These are phyloP conservation scores for Globisporangium paroecandrum DNA, from an alignment of 352 stramenopile species.

Conservation along the genomic window DNA sequence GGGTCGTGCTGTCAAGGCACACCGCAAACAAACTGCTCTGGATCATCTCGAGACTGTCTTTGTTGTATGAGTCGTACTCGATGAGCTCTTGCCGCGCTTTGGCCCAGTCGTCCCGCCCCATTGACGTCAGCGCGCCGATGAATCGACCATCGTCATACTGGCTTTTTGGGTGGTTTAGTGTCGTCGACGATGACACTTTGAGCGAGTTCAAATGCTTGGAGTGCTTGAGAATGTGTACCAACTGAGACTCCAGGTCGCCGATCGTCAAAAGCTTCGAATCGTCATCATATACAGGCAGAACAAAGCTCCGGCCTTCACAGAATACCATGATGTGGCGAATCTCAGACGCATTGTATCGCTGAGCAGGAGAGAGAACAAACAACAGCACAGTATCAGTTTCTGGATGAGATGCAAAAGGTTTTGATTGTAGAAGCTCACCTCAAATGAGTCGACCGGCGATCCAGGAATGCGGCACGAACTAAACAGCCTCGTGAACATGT, in stretches of 20 bases:
- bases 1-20: slow-evolving; percentile 76
- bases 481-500: slow-evolving; percentile 87
- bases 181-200: not conserved
- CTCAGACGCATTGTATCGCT: slow-evolving; percentile 30
- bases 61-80: slow-evolving; percentile 35
- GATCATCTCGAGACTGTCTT: slow-evolving; percentile 75
- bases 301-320: slow-evolving; percentile 50
- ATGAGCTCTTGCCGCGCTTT: slow-evolving; percentile 67
- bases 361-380: not conserved
- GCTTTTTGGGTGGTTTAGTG: not conserved
- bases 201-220: slow-evolving; percentile 35
- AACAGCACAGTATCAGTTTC: not conserved
- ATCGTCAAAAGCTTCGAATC: slow-evolving; percentile 49
- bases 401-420: not conserved
- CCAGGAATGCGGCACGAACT: slow-evolving; percentile 89
- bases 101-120: slow-evolving; percentile 88
- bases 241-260: slow-evolving; percentile 56
- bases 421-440: slow-evolving; percentile 15
- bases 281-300: slow-evolving; percentile 46
- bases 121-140: slow-evolving; percentile 87
- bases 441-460: slow-evolving; percentile 43
- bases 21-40: slow-evolving; percentile 88
- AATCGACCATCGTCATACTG: slow-evolving; percentile 28
- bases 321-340: slow-evolving; percentile 52
- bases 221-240: slow-evolving; percentile 51